A percentile compares a stretch with the other conserved stretches of the same genome.
Conservation (phyloP, 2,329 filamentous ascomycete genomes). For the Camptophora hylomeconis region DNA sequence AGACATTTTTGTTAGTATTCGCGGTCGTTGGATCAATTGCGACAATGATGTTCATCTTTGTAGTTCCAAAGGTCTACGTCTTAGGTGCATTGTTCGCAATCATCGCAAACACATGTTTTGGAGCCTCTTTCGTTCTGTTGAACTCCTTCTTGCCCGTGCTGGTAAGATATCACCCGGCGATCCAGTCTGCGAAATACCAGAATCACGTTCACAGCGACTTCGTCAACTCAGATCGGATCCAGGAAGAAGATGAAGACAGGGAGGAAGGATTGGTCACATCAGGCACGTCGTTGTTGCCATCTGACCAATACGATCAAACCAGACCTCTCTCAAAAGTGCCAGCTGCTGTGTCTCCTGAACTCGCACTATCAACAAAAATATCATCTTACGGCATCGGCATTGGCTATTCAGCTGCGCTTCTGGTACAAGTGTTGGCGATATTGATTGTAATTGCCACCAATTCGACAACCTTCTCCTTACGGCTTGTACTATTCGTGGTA, state of each 20-base stretch:
- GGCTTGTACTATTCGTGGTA: conserved; percentile 74
- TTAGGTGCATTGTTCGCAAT: conserved; percentile 75
- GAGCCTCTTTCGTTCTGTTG: conserved; percentile 84
- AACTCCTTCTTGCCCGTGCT: conserved; percentile 91
- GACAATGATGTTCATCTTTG: conserved; percentile 78
- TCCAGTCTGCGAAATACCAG: conserved; percentile 16
- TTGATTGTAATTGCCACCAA: conserved; percentile 58
- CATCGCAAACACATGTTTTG: conserved; percentile 84
- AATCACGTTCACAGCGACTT: conserved; percentile 4
- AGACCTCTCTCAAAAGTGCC: conserved; percentile 6
- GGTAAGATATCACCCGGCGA: conserved; percentile 65
- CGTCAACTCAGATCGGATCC: conserved; percentile 5
- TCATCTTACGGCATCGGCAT: conserved; percentile 89
- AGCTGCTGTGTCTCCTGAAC: conserved; percentile 45
- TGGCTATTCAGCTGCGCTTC: conserved; percentile 75
- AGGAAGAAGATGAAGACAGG: conserved; percentile 6
- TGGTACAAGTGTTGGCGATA: conserved; percentile 72
- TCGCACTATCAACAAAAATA: conserved; percentile 76
- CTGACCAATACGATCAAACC: conserved; percentile 17
- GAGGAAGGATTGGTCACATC: conserved; percentile 6
- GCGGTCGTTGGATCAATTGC: conserved; percentile 66
- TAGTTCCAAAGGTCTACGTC: conserved; percentile 63
- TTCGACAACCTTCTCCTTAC: conserved; percentile 72
- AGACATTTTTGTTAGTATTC: conserved; percentile 74
- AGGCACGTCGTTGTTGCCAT: conserved; percentile 15